phyloP scores from a whole-genome alignment of 805 yeast genomes.

The Saturnispora besseyi region DNA sequence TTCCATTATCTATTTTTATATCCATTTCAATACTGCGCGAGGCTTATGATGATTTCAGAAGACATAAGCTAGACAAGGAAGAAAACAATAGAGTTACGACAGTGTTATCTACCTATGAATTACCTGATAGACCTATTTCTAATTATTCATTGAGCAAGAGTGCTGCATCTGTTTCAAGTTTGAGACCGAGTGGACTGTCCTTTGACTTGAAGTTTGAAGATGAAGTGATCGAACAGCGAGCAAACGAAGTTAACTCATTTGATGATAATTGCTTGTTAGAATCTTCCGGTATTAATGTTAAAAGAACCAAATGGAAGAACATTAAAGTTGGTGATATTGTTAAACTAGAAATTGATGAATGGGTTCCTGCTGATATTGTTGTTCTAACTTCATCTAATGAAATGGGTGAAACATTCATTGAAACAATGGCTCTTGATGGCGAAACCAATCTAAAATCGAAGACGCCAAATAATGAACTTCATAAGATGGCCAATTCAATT shows the following conservation, averaged over 20 bases:
- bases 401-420: slow-evolving; percentile 61
- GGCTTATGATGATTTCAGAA: slow-evolving; percentile 85
- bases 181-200: slow-evolving; percentile 21
- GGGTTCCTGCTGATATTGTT: slow-evolving; percentile 89
- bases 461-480: slow-evolving; percentile 55
- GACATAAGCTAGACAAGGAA: slow-evolving; percentile 76
- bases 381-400: slow-evolving; percentile 62
- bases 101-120: slow-evolving; percentile 20
- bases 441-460: slow-evolving; percentile 85
- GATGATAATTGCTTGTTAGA: slow-evolving; percentile 13
- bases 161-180: slow-evolving; percentile 22
- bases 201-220: slow-evolving; percentile 17
- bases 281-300: slow-evolving; percentile 14
- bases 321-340: slow-evolving; percentile 84
- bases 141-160: slow-evolving; percentile 19
- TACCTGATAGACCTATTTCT: slow-evolving; percentile 6
- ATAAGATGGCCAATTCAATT: slow-evolving; percentile 41
- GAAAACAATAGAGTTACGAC: slow-evolving; percentile 58
- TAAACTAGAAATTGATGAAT: slow-evolving; percentile 65
- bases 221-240: slow-evolving; percentile 1
- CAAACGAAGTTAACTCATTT: slow-evolving; percentile 21
- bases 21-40: slow-evolving; percentile 85
- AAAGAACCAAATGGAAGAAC: slow-evolving; percentile 55
- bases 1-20: slow-evolving; percentile 80
- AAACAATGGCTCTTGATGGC: slow-evolving; percentile 97